These are phyloP conservation scores for Amesomyces nigricolor DNA, from an alignment of 2,329 filamentous ascomycete genomes.

Conservation along the genomic window DNA sequence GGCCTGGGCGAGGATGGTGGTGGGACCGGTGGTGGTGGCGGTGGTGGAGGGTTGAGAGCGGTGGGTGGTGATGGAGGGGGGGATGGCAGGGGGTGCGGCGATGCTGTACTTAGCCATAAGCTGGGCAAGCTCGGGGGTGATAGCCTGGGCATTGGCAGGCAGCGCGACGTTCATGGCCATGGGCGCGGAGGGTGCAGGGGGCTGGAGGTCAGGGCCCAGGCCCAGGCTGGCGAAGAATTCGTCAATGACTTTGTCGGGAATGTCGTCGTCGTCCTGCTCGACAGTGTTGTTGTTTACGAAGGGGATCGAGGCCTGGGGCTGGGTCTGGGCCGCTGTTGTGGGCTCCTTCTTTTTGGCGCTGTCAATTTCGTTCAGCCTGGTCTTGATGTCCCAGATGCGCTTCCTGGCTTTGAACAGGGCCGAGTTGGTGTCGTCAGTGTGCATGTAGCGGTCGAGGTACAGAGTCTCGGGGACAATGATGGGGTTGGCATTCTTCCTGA, in stretches of 20 bases:
- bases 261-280: background rate
- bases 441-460: constrained; percentile 85
- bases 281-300: background rate
- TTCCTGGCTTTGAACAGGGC: constrained; percentile 59
- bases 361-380: constrained; percentile 18
- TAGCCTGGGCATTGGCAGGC: background rate
- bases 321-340: background rate
- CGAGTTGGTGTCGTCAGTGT: constrained; percentile 55
- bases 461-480: constrained; percentile 75
- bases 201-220: background rate
- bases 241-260: constrained; percentile 14
- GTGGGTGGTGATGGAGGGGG: too few species aligned
- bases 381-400: constrained; percentile 63
- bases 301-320: background rate
- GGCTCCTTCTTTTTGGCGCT: background rate
- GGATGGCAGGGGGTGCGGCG: background rate
- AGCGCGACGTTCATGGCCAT: too few species aligned
- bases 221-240: constrained; percentile 8
- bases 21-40: background rate
- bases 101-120: constrained; percentile 9
- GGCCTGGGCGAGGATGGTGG: background rate
- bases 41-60: background rate
- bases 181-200: background rate
- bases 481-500: constrained; percentile 69
- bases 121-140: background rate